phyloP scores from a whole-genome alignment of 164 flowering plant species.

The Vitis riparia region DNA sequence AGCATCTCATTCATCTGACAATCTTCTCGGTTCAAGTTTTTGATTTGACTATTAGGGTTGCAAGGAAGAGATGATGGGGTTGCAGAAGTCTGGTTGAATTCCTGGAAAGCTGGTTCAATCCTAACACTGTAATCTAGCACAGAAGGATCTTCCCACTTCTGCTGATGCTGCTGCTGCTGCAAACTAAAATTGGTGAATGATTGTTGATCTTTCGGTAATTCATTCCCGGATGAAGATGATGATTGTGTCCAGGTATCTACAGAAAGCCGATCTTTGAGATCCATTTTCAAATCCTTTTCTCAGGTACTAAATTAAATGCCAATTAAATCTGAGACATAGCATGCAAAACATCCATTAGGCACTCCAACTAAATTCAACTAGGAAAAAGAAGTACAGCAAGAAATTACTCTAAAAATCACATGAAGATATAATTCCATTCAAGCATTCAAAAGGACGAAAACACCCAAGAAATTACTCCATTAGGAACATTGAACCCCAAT shows the following conservation, averaged over 20 bases:
- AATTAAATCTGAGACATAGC: not conserved
- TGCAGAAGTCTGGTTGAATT: conserved; percentile 31
- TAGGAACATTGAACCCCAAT: no score
- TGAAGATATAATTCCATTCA: no score
- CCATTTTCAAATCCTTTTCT: conserved; percentile 39
- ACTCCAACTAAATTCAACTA: not conserved
- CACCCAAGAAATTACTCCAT: no score
- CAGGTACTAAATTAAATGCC: conserved; percentile 4
- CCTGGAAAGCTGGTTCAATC: conserved; percentile 35
- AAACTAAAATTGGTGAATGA: conserved; percentile 24
- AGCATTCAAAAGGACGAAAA: no score
- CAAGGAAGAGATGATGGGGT: conserved; percentile 19
- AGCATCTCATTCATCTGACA: conserved; percentile 21
- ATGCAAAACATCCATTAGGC: not conserved
- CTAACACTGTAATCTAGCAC: conserved; percentile 27
- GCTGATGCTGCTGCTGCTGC: conserved; percentile 24
- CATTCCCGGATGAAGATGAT: conserved; percentile 30
- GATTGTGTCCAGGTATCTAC: conserved; percentile 40
- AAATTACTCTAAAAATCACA: not conserved
- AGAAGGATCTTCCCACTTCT: conserved; percentile 50
- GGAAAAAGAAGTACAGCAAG: not conserved
- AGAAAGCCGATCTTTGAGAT: conserved; percentile 40
- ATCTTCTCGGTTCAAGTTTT: conserved; percentile 26
- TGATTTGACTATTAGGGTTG: conserved; percentile 29
- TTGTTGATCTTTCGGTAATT: conserved; percentile 22